These are phyloP conservation scores for Fusarium veterinarium DNA, from an alignment of 2,329 filamentous ascomycete genomes.

Conservation along the genomic window DNA sequence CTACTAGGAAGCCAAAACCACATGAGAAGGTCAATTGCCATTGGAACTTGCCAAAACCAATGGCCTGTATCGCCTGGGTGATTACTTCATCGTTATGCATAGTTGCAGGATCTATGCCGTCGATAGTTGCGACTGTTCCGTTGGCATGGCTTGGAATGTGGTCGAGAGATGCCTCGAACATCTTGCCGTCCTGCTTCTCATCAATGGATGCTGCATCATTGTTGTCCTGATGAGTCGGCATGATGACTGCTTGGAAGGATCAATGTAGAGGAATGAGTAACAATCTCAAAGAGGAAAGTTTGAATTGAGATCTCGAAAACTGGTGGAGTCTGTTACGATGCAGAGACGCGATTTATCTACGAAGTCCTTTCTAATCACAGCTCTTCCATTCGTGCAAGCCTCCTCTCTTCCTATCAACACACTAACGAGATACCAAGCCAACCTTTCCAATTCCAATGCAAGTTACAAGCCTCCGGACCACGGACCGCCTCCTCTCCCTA, in stretches of 20 bases:
- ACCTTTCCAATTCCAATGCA: not conserved
- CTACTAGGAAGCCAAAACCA: not conserved
- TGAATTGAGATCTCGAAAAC: not conserved
- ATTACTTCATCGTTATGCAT: not conserved
- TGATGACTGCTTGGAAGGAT: not conserved
- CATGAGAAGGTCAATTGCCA: not conserved
- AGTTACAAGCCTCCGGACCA: not conserved
- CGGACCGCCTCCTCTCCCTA: not conserved
- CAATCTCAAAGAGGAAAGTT: accelerated
- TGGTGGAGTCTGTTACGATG: not conserved
- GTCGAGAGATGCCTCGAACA: not conserved
- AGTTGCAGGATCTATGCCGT: not conserved
- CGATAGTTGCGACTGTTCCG: not conserved
- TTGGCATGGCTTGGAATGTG: not conserved
- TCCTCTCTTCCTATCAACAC: not conserved
- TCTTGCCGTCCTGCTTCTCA: not conserved
- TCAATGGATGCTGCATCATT: not conserved
- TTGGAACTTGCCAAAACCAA: not conserved
- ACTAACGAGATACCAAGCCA: accelerated
- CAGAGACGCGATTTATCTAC: not conserved
- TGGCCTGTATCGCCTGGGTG: not conserved
- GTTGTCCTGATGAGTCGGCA: not conserved
- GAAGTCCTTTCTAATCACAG: not conserved
- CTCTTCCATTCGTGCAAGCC: not conserved
- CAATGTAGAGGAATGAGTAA: not conserved